Base-by-base conservation (phyloP, 2,329 filamentous ascomycete species). In the Trichoderma endophyticum region DNA sequence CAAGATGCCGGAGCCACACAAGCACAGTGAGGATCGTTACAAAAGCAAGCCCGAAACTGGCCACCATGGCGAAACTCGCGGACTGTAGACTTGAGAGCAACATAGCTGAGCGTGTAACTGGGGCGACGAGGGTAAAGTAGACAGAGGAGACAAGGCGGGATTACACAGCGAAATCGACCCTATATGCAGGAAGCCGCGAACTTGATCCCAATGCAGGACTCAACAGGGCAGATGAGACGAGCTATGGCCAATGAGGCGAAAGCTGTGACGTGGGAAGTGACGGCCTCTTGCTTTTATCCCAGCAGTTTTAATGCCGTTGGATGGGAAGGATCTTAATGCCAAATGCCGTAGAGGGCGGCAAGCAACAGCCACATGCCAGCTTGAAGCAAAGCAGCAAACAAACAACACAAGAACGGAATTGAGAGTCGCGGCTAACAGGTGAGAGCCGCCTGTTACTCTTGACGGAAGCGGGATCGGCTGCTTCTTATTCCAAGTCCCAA, bases 1-100 rank as follows among this genome's bases (percentile, higher is more conserved):
- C 57, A 57, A 71, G 73, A 51, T 75, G 76, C 43, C 74, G 72
- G n/a, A 74, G 60, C 70, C 70, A 75, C 26, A 77, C 72, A 28
- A 76, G 76, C 54, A 75, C 74, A 32, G 74, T 34, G 12, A 74
- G 32, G 15, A 24, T n/a, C 9, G 28, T 15, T n/a, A 69, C 36
- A 39, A 61, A 11, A 4, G 54, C 30, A 34, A 64, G 11, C 15
- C 60, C 48, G 28, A 65, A 9, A 30, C 51, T 8, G 3, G 15
- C 51, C n/a, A 32, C 63, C 8, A 70, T 18, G 39, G 59, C 21
- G 57, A 48, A 34, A 21, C 30, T 34, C 24, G 59, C 28, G 1
- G 32, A 15, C 12, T 30, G 28, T 6, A 24, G 15, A 26, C 24
- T 59, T 32, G 14, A 18, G 9, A 48, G 18, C 7, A 11, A 15